Conservation (phyloP, 129 eudicot genomes). For the Ambrosia trifida region DNA sequence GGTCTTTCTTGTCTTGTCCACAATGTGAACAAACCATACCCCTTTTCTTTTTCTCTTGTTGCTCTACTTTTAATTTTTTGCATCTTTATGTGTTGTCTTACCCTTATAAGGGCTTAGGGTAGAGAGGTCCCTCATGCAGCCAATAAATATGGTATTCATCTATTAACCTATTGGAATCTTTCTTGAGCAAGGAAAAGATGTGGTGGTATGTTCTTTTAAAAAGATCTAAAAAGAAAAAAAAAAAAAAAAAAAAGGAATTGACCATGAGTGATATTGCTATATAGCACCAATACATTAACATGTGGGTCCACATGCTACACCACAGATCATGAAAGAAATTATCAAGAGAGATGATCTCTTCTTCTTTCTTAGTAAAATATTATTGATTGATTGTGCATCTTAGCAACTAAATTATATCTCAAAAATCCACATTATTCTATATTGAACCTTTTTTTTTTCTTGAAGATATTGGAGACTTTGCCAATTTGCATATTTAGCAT, state of each 20-base stretch:
- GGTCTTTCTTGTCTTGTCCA: constrained; percentile 76
- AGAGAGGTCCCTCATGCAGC: constrained; percentile 45
- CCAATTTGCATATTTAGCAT: neutral
- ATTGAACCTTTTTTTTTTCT: constrained; percentile 19
- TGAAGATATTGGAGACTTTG: constrained; percentile 12
- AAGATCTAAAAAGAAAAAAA: constrained; percentile 19
- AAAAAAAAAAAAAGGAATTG: constrained; percentile 27
- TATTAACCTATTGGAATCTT: constrained; percentile 26
- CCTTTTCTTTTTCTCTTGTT: constrained; percentile 30
- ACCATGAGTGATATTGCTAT: constrained; percentile 25
- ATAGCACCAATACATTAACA: constrained; percentile 18
- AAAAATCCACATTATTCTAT: constrained; percentile 6
- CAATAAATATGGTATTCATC: constrained; percentile 41
- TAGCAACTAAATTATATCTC: constrained; percentile 4
- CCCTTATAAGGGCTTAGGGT: constrained; percentile 32
- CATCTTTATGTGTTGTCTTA: constrained; percentile 32
- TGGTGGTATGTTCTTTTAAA: constrained; percentile 27
- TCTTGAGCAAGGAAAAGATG: constrained; percentile 24
- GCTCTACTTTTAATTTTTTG: constrained; percentile 23
- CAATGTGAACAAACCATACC: constrained; percentile 36
- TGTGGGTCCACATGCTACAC: constrained; percentile 34
- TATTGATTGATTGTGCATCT: neutral
- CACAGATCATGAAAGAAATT: constrained; percentile 10
- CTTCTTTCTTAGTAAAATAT: constrained; percentile 5
- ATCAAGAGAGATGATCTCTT: constrained; percentile 14